These are phyloP conservation scores for Phytopythium montanum DNA, from an alignment of 352 stramenopile genomes.

Conservation along the genomic window DNA sequence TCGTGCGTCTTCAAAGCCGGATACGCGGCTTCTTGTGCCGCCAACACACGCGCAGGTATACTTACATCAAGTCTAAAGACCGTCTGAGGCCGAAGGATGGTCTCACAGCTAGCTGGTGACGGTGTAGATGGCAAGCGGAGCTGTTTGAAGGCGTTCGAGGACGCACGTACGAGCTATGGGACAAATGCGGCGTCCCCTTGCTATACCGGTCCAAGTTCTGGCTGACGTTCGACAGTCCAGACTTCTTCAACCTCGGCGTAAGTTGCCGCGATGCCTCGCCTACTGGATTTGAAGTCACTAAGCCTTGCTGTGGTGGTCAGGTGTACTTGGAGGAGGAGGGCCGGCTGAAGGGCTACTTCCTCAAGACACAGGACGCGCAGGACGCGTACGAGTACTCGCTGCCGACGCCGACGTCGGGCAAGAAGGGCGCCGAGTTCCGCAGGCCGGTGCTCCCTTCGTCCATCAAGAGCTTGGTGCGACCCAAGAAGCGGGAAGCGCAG, in stretches of 20 bases:
- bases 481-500: conserved; percentile 17
- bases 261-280: conserved; percentile 8
- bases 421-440: conserved; percentile 19
- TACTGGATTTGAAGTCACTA: neutral
- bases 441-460: conserved; percentile 12
- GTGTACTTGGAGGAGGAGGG: conserved; percentile 66
- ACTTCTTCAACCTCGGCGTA: conserved; percentile 80
- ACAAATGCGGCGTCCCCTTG: conserved; percentile 56
- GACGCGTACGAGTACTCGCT: conserved; percentile 43
- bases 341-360: conserved; percentile 36
- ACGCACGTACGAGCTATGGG: conserved; percentile 72
- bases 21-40: conserved; percentile 58
- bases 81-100: neutral
- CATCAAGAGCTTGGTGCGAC: conserved; percentile 23
- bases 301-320: conserved; percentile 15
- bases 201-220: conserved; percentile 82
- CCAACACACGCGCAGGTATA: conserved; percentile 48
- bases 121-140: conserved; percentile 49
- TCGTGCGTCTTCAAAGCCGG: conserved; percentile 62
- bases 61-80: neutral
- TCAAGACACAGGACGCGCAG: conserved; percentile 24
- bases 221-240: conserved; percentile 63
- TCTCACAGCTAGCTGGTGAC: neutral
- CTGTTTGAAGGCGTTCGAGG: conserved; percentile 49
- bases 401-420: conserved; percentile 10